Conservation (phyloP, 108 stramenopile species). For the Skeletonema grethae region DNA sequence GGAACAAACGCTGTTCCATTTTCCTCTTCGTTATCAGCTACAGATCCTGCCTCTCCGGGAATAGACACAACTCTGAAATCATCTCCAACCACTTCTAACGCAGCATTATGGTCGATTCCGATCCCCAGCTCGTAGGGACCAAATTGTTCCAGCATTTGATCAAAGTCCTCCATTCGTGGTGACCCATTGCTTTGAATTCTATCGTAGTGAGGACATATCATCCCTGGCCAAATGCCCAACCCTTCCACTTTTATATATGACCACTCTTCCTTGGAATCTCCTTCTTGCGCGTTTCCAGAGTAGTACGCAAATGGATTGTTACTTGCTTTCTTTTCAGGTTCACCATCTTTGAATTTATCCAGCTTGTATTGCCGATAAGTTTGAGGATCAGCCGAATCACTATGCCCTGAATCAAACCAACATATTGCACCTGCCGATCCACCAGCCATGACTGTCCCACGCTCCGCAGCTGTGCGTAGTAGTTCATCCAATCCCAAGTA, state of each 20-base stretch:
- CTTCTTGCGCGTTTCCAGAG: constrained; percentile 1
- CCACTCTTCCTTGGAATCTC: constrained; percentile 45
- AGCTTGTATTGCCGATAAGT: constrained; percentile 40
- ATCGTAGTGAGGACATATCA: constrained; percentile 80
- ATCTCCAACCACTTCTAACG: constrained; percentile 72
- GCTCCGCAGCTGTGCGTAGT: constrained; percentile 46
- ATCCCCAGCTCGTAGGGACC: constrained; percentile 51
- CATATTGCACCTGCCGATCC: constrained; percentile 87
- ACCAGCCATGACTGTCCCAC: constrained; percentile 65
- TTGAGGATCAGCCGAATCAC: constrained; percentile 65
- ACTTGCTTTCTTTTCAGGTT: constrained; percentile 8
- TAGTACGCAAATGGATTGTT: neutral
- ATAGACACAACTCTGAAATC: constrained; percentile 44
- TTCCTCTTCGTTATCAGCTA: constrained; percentile 22
- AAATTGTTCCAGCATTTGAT: constrained; percentile 60
- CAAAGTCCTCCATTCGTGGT: constrained; percentile 60
- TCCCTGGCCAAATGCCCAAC: constrained; percentile 63
- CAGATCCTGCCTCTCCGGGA: constrained; percentile 41
- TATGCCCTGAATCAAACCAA: constrained; percentile 87
- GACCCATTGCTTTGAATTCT: constrained; percentile 68
- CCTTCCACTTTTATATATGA: constrained; percentile 62
- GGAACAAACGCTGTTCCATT: constrained; percentile 22
- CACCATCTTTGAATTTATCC: constrained; percentile 29
- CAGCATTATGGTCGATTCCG: constrained; percentile 85
- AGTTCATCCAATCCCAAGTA: constrained; percentile 56